Percentiles rank a stretch among this genome's conserved stretches.
These are phyloP conservation scores for Gossypium bickii DNA, from an alignment of 345 rosid species.

Conservation along the genomic window DNA sequence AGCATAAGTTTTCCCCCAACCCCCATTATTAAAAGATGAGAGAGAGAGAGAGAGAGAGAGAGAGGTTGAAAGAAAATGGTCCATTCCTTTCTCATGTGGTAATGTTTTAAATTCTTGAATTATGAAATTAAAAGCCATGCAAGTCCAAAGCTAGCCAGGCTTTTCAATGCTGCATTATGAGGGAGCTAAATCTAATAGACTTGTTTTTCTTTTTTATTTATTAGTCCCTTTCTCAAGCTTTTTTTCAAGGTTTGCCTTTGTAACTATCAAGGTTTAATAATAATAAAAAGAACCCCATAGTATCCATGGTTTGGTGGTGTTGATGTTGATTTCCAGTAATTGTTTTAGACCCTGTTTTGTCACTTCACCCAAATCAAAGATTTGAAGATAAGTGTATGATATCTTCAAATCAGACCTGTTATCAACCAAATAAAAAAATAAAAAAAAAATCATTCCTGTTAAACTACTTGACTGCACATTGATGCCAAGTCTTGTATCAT, in stretches of 20 bases:
- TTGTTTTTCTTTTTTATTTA: neutral
- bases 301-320: conserved; percentile 24
- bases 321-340: conserved; percentile 8
- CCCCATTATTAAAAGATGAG: conserved; percentile 23
- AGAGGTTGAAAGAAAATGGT: conserved; percentile 13
- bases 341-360: neutral
- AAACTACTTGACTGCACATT: neutral
- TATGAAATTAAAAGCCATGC: neutral
- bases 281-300: neutral
- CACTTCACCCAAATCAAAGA: neutral
- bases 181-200: conserved; percentile 3
- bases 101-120: neutral
- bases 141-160: neutral
- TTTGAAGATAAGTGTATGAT: neutral
- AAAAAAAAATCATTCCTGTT: no score
- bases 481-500: neutral
- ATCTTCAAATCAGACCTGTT: no score
- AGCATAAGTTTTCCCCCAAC: conserved; percentile 35
- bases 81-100: conserved; percentile 34
- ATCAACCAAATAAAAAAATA: no score
- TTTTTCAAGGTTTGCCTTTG: conserved; percentile 9
- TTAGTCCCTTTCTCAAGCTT: conserved; percentile 12
- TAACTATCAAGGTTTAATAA: conserved; percentile 12
- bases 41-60: neutral
- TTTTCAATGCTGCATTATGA: conserved; percentile 15